Evolutionary conservation across 129 eudicot species (phyloP), one percentile per base, ranked within the genome.

Genomic region (Lactuca sativa): DNA sequence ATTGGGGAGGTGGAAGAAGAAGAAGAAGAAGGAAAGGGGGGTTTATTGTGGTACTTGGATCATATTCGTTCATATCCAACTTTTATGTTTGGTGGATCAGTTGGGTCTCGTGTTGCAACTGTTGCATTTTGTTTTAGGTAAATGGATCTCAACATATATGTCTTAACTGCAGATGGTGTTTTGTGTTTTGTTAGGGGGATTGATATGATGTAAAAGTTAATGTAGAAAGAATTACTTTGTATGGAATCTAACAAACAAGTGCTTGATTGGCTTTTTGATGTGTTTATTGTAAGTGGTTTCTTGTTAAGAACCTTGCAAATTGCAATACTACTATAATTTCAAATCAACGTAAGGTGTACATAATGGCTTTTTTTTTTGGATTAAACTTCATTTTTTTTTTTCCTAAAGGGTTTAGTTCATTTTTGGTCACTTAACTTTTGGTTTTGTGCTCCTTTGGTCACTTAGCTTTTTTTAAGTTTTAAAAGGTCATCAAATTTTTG

Each of bases 51-150:
- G 31, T 86, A 86, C 53, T 34, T 86, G 21, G 97, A 90, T 71
- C 97, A 86, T 61, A 73, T 89, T 53, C 92, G 96, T 36, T 59
- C 88, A 4, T 90, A 86, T 66, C 97, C 97, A 16, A 84, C 97
- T 48, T 90, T 90, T 65, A 80, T 70, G 86, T 84, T 86, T 76
- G 97, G 97, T 53, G 97, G 97, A 55, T 75, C 89, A 18, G 95
- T 81, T 15, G 95, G 95, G 18, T 77, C 97, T 0, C 95, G 97
- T 43, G 95, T 90, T 69, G 97, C 91, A 32, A 86, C 97, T 0
- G 90, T 90, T 64, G 97, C 95, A 49, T 90, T 90, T 90, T 82
- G 74, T 82, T 56, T 12, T 47, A 47, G 52, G 52, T 47, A 12
- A 47, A 47, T 47, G 13, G 9, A 4, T 47, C 15, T 12, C 15